Conservation (phyloP, 1,139 yeast genomes). For the Protomyces pachydermus region DNA sequence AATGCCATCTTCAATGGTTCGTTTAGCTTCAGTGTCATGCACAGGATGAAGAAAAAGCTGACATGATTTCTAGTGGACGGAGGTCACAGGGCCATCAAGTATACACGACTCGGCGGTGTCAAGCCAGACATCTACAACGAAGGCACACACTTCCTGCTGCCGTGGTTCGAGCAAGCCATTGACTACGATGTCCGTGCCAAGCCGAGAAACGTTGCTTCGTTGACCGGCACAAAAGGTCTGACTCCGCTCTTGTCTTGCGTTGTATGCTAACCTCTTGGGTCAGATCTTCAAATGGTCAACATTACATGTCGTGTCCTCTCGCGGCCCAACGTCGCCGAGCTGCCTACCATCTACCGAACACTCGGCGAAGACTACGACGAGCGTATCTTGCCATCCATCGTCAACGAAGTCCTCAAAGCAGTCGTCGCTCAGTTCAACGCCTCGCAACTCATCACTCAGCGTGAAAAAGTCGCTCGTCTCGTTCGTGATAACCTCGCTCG, state of each 20-base stretch:
- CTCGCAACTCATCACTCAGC: constrained; percentile 92
- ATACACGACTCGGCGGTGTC: constrained; percentile 82
- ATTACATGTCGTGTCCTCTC: constrained; percentile 95
- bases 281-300: constrained; percentile 90
- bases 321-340: constrained; percentile 71
- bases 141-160: constrained; percentile 91
- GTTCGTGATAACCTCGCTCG: constrained; percentile 87
- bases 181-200: constrained; percentile 94
- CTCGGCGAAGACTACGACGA: constrained; percentile 93
- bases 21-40: background rate
- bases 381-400: constrained; percentile 91
- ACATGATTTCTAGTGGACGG: constrained; percentile 62
- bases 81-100: constrained; percentile 96
- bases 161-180: constrained; percentile 92
- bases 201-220: constrained; percentile 93
- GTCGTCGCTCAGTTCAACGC: constrained; percentile 99
- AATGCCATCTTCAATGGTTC: constrained; percentile 22
- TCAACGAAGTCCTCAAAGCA: constrained; percentile 90
- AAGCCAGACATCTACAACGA: constrained; percentile 80
- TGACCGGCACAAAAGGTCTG: constrained; percentile 88
- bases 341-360: constrained; percentile 84
- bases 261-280: background rate
- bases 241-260: background rate
- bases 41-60: background rate
- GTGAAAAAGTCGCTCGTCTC: constrained; percentile 89